Conservation (phyloP, 78 protist species). For the Monosiga brevicollis region DNA sequence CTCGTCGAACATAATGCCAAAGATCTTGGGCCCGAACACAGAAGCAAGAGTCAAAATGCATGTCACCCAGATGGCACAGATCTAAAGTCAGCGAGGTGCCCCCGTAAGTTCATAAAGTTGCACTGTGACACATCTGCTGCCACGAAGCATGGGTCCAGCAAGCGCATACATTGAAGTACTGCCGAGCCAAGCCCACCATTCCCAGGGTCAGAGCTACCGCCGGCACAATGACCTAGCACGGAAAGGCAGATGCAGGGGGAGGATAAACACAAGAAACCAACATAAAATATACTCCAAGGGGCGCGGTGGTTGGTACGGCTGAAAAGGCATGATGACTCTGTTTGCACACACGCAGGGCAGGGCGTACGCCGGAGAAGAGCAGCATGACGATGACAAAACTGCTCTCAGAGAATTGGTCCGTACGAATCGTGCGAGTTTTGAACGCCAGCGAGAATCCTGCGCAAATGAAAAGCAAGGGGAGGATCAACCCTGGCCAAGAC, state of each 20-base stretch:
- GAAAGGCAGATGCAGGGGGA: too few species aligned
- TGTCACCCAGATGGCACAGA: neutral
- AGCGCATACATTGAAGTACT: neutral
- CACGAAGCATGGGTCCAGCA: too few species aligned
- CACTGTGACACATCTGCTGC: too few species aligned
- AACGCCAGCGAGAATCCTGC: neutral
- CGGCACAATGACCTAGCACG: neutral
- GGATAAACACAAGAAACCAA: too few species aligned
- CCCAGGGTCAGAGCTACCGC: neutral
- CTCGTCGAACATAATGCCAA: neutral
- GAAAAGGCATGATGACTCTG: too few species aligned
- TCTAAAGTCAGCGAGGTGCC: too few species aligned
- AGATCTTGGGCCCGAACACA: neutral
- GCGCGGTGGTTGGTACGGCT: too few species aligned
- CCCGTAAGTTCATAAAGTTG: too few species aligned
- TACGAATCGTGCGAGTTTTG: neutral
- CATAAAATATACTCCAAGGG: too few species aligned
- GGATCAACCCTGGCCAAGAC: too few species aligned
- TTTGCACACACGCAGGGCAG: too few species aligned
- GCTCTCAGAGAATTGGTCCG: neutral
- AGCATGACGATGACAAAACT: neutral
- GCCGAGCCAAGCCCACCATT: neutral
- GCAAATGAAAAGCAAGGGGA: too few species aligned
- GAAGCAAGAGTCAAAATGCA: neutral
- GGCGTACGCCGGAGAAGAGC: neutral